A percentile compares a stretch with the other conserved stretches of the same genome.
Conservation (phyloP, 176 grass and related monocot species). For the Puya raimondii region DNA sequence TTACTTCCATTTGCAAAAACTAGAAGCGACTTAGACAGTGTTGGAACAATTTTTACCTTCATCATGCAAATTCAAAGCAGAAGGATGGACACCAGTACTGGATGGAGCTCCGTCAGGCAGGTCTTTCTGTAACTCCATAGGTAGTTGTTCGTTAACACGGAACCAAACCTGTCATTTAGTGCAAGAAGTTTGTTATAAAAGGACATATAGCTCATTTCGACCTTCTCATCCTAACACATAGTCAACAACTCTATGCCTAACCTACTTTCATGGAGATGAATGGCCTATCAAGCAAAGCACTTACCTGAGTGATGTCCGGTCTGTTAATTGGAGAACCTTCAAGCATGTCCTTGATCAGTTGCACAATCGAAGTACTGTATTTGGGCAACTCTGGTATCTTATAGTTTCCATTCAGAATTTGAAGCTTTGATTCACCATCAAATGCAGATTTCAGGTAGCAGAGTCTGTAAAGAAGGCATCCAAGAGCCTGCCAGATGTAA, state of each 20-base stretch:
- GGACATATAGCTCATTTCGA: not conserved
- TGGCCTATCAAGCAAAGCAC: slow-evolving; percentile 46
- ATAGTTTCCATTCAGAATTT: slow-evolving; percentile 86
- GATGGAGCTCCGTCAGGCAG: slow-evolving; percentile 40
- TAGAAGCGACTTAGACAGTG: too few species aligned
- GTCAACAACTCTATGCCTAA: slow-evolving; percentile 44
- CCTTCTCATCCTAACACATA: slow-evolving; percentile 11
- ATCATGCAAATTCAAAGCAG: slow-evolving; percentile 5
- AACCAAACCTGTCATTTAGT: slow-evolving; percentile 59
- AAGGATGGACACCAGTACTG: not conserved
- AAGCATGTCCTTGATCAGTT: slow-evolving; percentile 66
- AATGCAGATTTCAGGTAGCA: slow-evolving; percentile 85
- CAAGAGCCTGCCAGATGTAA: slow-evolving; percentile 48
- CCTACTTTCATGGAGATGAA: slow-evolving; percentile 49
- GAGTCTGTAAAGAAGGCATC: slow-evolving; percentile 81
- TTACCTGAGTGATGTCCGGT: slow-evolving; percentile 86
- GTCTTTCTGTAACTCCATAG: slow-evolving; percentile 56
- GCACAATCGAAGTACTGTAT: slow-evolving; percentile 34
- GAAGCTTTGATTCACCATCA: slow-evolving; percentile 88
- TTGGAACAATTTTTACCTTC: slow-evolving; percentile 5
- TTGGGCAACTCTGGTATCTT: slow-evolving; percentile 63
- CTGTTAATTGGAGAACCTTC: slow-evolving; percentile 55
- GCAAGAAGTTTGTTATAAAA: slow-evolving; percentile 24
- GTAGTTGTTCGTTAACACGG: slow-evolving; percentile 63
- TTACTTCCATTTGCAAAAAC: too few species aligned